Percentiles rank a stretch among this genome's conserved stretches.
Evolutionary conservation across 139 green algal species (phyloP).

Genomic region (Marvania coccoides): DNA sequence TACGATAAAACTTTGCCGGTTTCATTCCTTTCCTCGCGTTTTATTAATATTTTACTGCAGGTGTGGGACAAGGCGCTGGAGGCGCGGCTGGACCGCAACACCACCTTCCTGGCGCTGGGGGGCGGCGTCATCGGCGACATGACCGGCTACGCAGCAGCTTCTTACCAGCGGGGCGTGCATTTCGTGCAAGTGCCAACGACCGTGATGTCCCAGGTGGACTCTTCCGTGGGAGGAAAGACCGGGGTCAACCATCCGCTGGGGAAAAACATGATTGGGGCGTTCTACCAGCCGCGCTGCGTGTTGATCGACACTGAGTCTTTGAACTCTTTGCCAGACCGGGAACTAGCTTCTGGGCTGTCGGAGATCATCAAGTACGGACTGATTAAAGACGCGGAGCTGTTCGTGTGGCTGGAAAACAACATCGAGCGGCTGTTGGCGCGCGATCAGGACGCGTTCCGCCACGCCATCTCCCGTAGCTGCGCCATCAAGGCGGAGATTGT

Average conservation of each 20-base stretch:
- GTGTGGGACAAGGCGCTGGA: constrained; percentile 85
- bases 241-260: constrained; percentile 95
- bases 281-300: constrained; percentile 77
- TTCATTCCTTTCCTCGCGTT: no score
- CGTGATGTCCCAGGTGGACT: constrained; percentile 97
- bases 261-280: constrained; percentile 99
- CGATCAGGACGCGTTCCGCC: constrained; percentile 73
- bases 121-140: constrained; percentile 98
- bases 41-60: neutral
- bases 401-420: constrained; percentile 92
- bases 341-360: constrained; percentile 86
- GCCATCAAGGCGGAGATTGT: constrained; percentile 96
- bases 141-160: constrained; percentile 91
- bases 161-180: constrained; percentile 93
- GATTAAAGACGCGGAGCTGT: constrained; percentile 88
- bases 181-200: constrained; percentile 98
- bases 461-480: constrained; percentile 91
- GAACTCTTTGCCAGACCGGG: constrained; percentile 79
- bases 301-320: constrained; percentile 89
- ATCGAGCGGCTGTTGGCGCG: constrained; percentile 77
- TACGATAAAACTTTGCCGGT: no score
- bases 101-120: constrained; percentile 92
- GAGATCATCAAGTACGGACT: constrained; percentile 99
- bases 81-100: constrained; percentile 72
- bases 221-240: constrained; percentile 97